Base-by-base conservation (phyloP, 352 stramenopile species). In the Globisporangium nodosum region DNA sequence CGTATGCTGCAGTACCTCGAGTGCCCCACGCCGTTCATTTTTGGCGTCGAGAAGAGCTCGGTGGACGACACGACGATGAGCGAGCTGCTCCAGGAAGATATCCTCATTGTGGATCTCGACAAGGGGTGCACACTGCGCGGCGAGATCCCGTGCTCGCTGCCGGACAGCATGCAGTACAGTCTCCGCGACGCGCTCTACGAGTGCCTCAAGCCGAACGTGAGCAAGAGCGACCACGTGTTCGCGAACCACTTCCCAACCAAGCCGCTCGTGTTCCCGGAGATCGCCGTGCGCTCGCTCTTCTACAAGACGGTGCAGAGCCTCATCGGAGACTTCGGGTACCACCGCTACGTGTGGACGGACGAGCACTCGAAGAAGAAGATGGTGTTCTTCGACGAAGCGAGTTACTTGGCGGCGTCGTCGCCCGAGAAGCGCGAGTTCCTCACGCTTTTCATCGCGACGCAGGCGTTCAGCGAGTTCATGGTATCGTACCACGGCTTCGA, bases 21-120 rank as follows among this genome's bases (percentile, higher is more conserved):
- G 53, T 95, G 85, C 52, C 85, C 85, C 3, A 95, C 85, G 2
- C 85, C 85, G 18, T 95, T 92, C 61, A 87, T 95, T 54, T 90
- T 95, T 58, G 85, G 85, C 42, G 76, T 88, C 12, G 75, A 89
- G 46, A 85, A 83, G 50, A 71, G 76, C 56, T 68, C 71, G 30
- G 56, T 90, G 0, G 78, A 90, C 11, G 78, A 87, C 33, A 69
- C 73, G 0, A 76, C 74, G 45, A 74, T 76, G 58, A 63, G 78
- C 47, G 46, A 78, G 13, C 61, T 72, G 37, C 63, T 81, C 30
- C 60, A 73, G 56, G 82, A 91, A 37, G 85, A 91, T 45, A 60
- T 95, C 24, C 33, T 92, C 9, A 65, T 92, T 21, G 75, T 95
- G 7, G 81, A 95, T 42, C 67, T 89, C 37, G 81, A 90, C 65